phyloP scores from a whole-genome alignment of 768 basidiomycete species.

The Collybia sp. region DNA sequence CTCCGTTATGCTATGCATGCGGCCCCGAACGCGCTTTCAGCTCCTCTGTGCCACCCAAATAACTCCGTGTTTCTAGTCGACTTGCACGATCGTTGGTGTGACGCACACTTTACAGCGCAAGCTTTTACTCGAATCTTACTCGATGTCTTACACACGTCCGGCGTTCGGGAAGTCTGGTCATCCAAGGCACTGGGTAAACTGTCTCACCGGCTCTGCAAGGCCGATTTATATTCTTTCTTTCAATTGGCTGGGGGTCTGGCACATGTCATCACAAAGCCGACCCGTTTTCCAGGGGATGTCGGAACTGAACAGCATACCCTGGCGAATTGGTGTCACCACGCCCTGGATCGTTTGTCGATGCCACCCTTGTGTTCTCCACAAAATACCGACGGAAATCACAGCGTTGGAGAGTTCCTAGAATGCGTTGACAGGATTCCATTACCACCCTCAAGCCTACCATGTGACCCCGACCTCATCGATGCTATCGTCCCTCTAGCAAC shows the following conservation, averaged over 20 bases:
- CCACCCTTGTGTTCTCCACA: too few relatives aligned
- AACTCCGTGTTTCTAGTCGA: conserved; percentile 44
- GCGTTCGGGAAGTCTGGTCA: conserved; percentile 27
- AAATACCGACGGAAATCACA: too few relatives aligned
- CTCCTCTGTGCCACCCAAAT: conserved; percentile 25
- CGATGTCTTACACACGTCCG: conserved; percentile 17
- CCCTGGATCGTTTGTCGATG: too few relatives aligned
- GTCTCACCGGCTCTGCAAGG: conserved; percentile 4
- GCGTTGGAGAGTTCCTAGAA: too few relatives aligned
- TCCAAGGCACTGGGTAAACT: conserved; percentile 36
- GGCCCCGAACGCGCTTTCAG: too few relatives aligned
- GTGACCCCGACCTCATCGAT: too few relatives aligned
- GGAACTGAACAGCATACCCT: too few relatives aligned
- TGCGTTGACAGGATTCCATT: too few relatives aligned
- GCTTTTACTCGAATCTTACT: conserved; percentile 28
- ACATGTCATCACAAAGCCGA: conserved; percentile 3
- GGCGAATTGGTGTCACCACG: too few relatives aligned
- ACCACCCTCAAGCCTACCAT: too few relatives aligned
- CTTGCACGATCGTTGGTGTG: conserved; percentile 35
- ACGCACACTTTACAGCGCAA: conserved; percentile 15
- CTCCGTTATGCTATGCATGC: too few relatives aligned
- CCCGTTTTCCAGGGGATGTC: too few relatives aligned
- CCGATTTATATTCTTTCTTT: conserved; percentile 20
- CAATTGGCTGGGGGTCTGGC: conserved; percentile 23
- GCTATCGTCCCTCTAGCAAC: conserved; percentile 9